Evolutionary conservation across 164 flowering plant species (phyloP).

Genomic region (Vitis amurensis): DNA sequence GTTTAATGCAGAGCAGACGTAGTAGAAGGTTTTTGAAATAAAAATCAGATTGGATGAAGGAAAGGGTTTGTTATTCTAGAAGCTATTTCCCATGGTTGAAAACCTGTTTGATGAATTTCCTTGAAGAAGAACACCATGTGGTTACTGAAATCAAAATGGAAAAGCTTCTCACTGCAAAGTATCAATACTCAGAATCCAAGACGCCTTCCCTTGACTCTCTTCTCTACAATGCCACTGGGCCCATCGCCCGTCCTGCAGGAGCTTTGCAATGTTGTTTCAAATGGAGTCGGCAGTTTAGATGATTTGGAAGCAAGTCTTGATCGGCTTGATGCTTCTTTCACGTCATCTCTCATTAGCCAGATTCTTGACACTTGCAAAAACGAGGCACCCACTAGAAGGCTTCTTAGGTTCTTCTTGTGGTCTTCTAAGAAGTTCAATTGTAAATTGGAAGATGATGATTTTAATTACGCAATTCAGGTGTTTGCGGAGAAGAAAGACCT

Average conservation of each 20-base stretch:
- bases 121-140: conserved; percentile 20
- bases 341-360: conserved; percentile 46
- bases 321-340: conserved; percentile 21
- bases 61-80: no score
- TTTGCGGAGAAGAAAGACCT: conserved; percentile 58
- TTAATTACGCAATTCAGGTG: conserved; percentile 51
- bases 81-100: no score
- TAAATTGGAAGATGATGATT: conserved; percentile 42
- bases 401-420: conserved; percentile 79
- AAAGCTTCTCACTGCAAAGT: conserved; percentile 1
- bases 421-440: conserved; percentile 32
- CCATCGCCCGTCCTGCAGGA: conserved; percentile 23
- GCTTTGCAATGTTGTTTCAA: conserved; percentile 46
- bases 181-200: conserved; percentile 6
- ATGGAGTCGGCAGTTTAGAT: conserved; percentile 55
- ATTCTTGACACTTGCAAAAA: conserved; percentile 51
- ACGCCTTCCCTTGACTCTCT: background rate
- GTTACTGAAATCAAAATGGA: conserved; percentile 19
- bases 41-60: no score
- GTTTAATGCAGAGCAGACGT: no score
- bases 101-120: conserved; percentile 29
- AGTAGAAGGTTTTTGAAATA: no score
- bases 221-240: conserved; percentile 12
- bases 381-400: conserved; percentile 59
- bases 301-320: conserved; percentile 64